Evolutionary conservation across 2,329 filamentous ascomycete species (phyloP).

Genomic region (Epicoccum nigrum): DNA sequence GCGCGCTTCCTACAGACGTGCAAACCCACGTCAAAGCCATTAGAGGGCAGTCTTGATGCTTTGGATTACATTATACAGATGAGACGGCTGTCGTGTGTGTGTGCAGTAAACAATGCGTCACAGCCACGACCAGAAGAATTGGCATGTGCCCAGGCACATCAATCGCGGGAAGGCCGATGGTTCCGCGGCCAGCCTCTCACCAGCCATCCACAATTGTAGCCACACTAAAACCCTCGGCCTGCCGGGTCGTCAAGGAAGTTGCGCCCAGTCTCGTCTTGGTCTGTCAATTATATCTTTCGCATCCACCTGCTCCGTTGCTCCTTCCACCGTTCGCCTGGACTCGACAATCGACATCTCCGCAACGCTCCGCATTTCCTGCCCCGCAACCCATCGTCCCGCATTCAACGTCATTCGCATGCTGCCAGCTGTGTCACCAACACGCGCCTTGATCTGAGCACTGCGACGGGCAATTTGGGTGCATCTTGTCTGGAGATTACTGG

Average conservation of each 20-base stretch:
- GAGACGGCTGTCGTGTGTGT: background rate
- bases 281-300: background rate
- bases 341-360: slow-evolving; percentile 1
- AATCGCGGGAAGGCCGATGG: background rate
- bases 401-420: slow-evolving; percentile 14
- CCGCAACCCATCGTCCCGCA: slow-evolving; percentile 15
- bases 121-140: background rate
- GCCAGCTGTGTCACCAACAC: slow-evolving; percentile 2
- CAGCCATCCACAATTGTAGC: slow-evolving; percentile 18
- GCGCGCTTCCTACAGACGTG: background rate
- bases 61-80: too few species aligned
- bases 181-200: slow-evolving; percentile 16
- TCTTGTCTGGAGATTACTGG: background rate
- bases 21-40: background rate
- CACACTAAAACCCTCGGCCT: slow-evolving; percentile 10
- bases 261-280: background rate
- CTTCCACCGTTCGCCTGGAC: background rate
- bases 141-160: background rate
- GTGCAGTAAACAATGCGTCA: background rate
- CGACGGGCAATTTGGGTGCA: background rate
- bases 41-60: too few species aligned
- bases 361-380: slow-evolving; percentile 12
- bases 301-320: background rate
- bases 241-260: slow-evolving; percentile 7
- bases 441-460: background rate